These are phyloP conservation scores for Plasmodium falciparum DNA, from an alignment of 169 alveolate species.

Conservation along the genomic window DNA sequence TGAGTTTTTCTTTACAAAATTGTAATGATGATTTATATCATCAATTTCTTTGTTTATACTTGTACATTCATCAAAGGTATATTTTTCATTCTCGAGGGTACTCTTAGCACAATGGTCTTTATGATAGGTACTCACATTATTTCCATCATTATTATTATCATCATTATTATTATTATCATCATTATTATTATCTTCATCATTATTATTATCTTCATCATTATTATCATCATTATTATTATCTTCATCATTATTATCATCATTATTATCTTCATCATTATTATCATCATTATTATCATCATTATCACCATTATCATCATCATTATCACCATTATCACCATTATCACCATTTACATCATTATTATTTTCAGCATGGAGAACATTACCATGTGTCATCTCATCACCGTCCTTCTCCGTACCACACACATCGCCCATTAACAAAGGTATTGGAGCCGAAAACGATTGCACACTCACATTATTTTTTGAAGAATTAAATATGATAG, in stretches of 20 bases:
- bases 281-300: background rate
- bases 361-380: background rate
- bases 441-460: slow-evolving; percentile 69
- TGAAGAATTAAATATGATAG: slow-evolving; percentile 49
- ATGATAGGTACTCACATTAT: background rate
- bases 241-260: background rate
- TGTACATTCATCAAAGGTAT: background rate
- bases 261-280: background rate
- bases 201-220: background rate
- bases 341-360: background rate
- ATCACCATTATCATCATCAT: background rate
- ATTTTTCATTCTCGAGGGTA: background rate
- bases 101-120: background rate
- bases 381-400: background rate
- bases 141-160: background rate
- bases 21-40: background rate
- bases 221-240: background rate
- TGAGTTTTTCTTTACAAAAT: background rate
- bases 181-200: background rate
- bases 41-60: background rate
- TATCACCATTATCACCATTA: background rate
- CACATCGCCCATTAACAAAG: slow-evolving; percentile 70
- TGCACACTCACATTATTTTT: slow-evolving; percentile 64
- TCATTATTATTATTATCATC: background rate
- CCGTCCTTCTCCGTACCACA: background rate